Conservation (phyloP, 306 rosid genomes). For the Canavalia ensiformis region DNA sequence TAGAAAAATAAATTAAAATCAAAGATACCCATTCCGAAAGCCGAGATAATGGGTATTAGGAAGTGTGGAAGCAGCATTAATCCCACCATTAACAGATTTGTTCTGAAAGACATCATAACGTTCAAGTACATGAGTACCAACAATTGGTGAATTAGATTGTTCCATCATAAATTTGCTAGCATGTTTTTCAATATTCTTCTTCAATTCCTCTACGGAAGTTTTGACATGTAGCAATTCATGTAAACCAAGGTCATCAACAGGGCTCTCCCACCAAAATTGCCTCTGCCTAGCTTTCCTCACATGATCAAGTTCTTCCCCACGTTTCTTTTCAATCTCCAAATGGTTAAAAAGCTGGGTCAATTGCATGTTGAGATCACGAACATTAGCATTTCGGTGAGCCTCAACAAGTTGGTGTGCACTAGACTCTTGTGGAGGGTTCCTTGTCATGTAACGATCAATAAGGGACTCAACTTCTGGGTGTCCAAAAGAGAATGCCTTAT, state of each 20-base stretch:
- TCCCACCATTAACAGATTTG: constrained; percentile 28
- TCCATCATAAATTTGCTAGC: constrained; percentile 53
- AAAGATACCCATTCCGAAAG: constrained; percentile 53
- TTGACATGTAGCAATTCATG: constrained; percentile 53
- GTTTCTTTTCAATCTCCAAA: constrained; percentile 66
- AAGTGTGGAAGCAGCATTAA: constrained; percentile 36
- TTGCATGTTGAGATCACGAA: constrained; percentile 60
- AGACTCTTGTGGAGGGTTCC: constrained; percentile 41
- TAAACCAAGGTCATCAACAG: constrained; percentile 59
- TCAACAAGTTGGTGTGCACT: constrained; percentile 46
- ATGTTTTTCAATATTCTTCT: constrained; percentile 57
- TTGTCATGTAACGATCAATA: constrained; percentile 51
- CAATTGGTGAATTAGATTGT: constrained; percentile 15
- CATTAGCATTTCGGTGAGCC: constrained; percentile 51
- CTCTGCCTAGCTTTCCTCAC: constrained; percentile 51
- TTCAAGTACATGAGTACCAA: constrained; percentile 40
- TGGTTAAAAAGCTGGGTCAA: constrained; percentile 55
- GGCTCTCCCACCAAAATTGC: constrained; percentile 71
- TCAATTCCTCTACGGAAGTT: constrained; percentile 63
- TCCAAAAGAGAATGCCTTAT: constrained; percentile 74
- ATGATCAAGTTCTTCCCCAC: constrained; percentile 60
- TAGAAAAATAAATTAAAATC: background rate
- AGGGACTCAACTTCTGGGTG: constrained; percentile 70
- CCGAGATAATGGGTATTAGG: constrained; percentile 54
- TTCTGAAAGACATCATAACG: constrained; percentile 41